Evolutionary conservation across 78 protist genomes (phyloP).

Genomic region (Dictyostelium firmibasis): DNA sequence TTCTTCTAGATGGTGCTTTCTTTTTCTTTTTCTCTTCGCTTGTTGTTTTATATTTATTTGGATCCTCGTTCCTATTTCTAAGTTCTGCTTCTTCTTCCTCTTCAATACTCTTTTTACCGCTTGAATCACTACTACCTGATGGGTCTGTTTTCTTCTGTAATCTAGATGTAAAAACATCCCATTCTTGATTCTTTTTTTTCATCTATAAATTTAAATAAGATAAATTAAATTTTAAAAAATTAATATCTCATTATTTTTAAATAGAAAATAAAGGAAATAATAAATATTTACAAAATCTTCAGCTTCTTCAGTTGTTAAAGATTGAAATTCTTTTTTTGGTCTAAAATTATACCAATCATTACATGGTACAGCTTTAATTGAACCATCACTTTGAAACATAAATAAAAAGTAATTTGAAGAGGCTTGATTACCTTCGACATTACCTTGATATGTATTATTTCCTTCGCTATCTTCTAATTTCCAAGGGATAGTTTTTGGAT

Average conservation of each 20-base stretch:
- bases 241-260: no score
- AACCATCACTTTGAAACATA: conserved; percentile 64
- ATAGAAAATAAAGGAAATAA: no score
- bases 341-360: conserved; percentile 73
- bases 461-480: conserved; percentile 57
- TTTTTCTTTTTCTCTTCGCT: not conserved
- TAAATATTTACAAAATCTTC: conserved; percentile 51
- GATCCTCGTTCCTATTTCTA: conserved; percentile 20
- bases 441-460: conserved; percentile 46
- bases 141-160: not conserved
- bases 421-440: conserved; percentile 59
- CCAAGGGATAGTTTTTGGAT: conserved; percentile 68
- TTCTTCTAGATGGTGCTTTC: not conserved
- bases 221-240: no score
- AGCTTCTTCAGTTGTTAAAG: conserved; percentile 59
- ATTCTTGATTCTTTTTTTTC: conserved; percentile 36
- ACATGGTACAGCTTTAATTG: conserved; percentile 68
- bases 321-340: conserved; percentile 44
- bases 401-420: conserved; percentile 46
- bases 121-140: not conserved
- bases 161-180: conserved; percentile 15
- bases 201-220: conserved; percentile 20
- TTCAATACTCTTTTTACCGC: not conserved
- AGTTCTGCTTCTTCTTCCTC: conserved; percentile 17
- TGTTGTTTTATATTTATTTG: not conserved